These are phyloP conservation scores for Quercus lobata DNA, from an alignment of 331 rosid genomes.

Conservation along the genomic window DNA sequence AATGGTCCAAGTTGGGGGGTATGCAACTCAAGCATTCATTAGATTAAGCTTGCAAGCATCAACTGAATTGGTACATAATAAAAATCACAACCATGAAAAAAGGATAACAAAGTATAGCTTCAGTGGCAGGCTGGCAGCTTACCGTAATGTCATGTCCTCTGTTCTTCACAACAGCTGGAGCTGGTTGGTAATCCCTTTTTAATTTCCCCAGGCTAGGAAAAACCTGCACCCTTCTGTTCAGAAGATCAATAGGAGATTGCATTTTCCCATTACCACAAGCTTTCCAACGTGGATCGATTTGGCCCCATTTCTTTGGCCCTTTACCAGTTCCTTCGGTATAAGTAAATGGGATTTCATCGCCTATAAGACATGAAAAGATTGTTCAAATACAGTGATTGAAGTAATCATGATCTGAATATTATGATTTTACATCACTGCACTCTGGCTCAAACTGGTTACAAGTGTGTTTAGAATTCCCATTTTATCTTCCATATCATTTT, in stretches of 20 bases:
- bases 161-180: conserved; percentile 50
- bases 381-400: too few species aligned
- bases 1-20: not conserved
- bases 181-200: conserved; percentile 43
- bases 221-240: conserved; percentile 29
- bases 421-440: too few species aligned
- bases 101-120: not conserved
- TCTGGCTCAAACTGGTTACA: too few species aligned
- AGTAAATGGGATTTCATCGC: conserved; percentile 32
- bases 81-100: not conserved
- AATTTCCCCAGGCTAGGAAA: conserved; percentile 47
- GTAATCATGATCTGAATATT: too few species aligned
- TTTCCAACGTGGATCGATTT: conserved; percentile 55
- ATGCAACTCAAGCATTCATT: not conserved
- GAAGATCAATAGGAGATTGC: conserved; percentile 83
- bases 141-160: conserved; percentile 67
- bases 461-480: too few species aligned
- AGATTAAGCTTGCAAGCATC: not conserved
- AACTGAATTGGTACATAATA: not conserved
- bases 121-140: conserved; percentile 2
- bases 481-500: too few species aligned
- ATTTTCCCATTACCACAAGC: conserved; percentile 49
- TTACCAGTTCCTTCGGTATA: conserved; percentile 43
- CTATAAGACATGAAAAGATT: conserved; percentile 18
- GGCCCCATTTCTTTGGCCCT: conserved; percentile 73